Conservation (phyloP, 75 land plant genomes). For the Chamaecyparis obtusa region DNA sequence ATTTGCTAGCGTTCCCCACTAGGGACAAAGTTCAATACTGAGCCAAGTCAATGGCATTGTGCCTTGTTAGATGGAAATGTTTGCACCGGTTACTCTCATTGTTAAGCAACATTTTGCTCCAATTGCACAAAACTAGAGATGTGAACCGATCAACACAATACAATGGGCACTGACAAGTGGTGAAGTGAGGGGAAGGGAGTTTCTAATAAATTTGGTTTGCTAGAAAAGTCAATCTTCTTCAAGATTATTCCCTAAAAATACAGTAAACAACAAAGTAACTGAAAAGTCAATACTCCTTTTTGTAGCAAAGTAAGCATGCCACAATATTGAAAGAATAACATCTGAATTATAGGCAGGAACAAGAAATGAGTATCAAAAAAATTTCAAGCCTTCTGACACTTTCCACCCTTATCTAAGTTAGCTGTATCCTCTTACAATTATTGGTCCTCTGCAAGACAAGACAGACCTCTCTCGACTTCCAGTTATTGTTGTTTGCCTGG, state of each 20-base stretch:
- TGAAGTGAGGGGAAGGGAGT: not conserved
- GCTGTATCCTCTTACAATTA: not conserved
- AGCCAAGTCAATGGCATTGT: not conserved
- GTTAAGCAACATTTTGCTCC: not conserved
- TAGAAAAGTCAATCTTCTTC: not conserved
- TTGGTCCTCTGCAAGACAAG: not conserved
- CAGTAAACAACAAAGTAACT: not conserved
- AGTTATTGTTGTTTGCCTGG: not conserved
- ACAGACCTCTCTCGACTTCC: not conserved
- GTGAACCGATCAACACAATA: not conserved
- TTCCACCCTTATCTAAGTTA: not conserved
- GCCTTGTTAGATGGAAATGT: not conserved
- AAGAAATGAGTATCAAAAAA: not conserved
- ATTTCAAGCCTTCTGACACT: not conserved
- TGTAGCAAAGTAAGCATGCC: not conserved
- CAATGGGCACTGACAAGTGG: not conserved
- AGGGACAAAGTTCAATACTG: no score
- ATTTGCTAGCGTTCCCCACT: no score
- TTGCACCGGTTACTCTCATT: not conserved
- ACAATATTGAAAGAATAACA: not conserved
- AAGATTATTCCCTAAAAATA: not conserved
- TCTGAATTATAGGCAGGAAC: not conserved
- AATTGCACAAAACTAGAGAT: not conserved
- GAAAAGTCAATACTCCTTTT: not conserved
- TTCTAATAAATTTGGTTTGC: not conserved